phyloP scores from a whole-genome alignment of 139 green algal species.

The Astrephomene gubernaculifera region DNA sequence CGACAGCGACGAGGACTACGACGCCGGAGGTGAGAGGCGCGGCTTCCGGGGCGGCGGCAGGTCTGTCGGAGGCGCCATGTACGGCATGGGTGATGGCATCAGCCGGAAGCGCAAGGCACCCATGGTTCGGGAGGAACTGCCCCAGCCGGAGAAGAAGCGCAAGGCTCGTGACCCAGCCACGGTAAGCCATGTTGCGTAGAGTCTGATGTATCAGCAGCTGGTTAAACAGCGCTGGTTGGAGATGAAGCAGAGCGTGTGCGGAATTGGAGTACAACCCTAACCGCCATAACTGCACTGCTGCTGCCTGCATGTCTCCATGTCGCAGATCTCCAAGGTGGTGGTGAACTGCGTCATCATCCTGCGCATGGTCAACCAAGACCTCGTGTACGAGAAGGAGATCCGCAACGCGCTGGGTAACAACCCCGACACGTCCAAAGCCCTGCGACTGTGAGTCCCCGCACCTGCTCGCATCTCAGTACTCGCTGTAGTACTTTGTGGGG shows the following conservation, averaged over 20 bases:
- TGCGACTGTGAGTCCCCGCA: constrained; percentile 57
- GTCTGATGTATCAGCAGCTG: too few species aligned
- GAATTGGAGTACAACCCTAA: too few species aligned
- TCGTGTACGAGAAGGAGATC: constrained; percentile 50
- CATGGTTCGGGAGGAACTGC: constrained; percentile 5
- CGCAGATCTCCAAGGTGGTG: constrained; percentile 43
- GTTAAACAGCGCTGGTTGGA: too few species aligned
- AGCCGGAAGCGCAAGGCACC: constrained; percentile 29
- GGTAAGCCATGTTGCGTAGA: too few species aligned
- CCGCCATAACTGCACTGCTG: too few species aligned
- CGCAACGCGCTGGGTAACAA: constrained; percentile 66
- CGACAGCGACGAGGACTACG: constrained; percentile 37
- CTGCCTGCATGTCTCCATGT: background rate
- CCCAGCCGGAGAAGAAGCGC: constrained; percentile 30
- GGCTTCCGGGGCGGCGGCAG: background rate
- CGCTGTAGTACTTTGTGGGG: too few species aligned
- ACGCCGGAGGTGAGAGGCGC: background rate
- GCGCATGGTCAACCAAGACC: constrained; percentile 27
- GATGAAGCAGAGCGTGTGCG: too few species aligned
- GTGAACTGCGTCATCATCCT: constrained; percentile 40
- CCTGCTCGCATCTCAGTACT: too few species aligned
- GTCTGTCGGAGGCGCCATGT: too few species aligned
- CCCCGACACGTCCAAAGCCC: constrained; percentile 68
- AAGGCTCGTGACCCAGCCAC: constrained; percentile 39
- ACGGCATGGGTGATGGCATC: too few species aligned